These are phyloP conservation scores for Limonomyces culmigenus DNA, from an alignment of 1,284 basidiomycete species.

Conservation along the genomic window DNA sequence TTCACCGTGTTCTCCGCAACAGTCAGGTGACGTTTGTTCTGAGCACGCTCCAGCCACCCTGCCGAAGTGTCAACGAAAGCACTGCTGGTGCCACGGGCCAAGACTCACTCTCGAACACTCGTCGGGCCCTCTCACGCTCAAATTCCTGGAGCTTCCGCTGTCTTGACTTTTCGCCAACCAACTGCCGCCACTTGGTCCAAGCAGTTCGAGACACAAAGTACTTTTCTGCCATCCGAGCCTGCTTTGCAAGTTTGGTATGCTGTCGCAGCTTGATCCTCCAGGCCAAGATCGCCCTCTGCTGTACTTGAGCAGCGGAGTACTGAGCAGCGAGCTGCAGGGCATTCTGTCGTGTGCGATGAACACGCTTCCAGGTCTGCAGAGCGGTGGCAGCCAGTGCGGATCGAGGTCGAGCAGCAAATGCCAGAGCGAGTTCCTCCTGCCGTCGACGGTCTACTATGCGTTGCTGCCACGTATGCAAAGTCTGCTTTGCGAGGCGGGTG, in stretches of 20 bases:
- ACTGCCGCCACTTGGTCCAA: conserved; percentile 35
- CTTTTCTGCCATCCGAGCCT: conserved; percentile 40
- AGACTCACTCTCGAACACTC: conserved; percentile 28
- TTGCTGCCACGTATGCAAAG: conserved; percentile 14
- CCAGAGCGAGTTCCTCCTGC: conserved; percentile 29
- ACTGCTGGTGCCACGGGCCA: conserved; percentile 2
- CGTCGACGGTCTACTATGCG: conserved; percentile 1
- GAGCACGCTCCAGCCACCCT: conserved; percentile 31
- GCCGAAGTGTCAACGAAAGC: conserved; percentile 7
- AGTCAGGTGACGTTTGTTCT: conserved; percentile 17
- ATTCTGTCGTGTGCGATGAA: conserved; percentile 29
- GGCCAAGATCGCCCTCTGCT: conserved; percentile 26
- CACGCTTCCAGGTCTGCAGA: conserved; percentile 33
- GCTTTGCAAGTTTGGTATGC: conserved; percentile 31
- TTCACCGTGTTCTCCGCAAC: conserved; percentile 23
- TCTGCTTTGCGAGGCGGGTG: conserved; percentile 26
- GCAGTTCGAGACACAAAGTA: conserved; percentile 32
- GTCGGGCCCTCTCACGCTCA: conserved; percentile 20
- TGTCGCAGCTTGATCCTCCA: conserved; percentile 45
- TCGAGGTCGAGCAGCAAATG: conserved; percentile 29
- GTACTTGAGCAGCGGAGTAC: conserved; percentile 26
- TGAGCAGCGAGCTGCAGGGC: conserved; percentile 31
- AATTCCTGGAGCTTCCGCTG: conserved; percentile 28
- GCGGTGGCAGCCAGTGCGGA: conserved; percentile 21
- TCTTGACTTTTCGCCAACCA: conserved; percentile 28